These are phyloP conservation scores for Boletus reticuloceps DNA, from an alignment of 768 basidiomycete genomes.

Conservation along the genomic window DNA sequence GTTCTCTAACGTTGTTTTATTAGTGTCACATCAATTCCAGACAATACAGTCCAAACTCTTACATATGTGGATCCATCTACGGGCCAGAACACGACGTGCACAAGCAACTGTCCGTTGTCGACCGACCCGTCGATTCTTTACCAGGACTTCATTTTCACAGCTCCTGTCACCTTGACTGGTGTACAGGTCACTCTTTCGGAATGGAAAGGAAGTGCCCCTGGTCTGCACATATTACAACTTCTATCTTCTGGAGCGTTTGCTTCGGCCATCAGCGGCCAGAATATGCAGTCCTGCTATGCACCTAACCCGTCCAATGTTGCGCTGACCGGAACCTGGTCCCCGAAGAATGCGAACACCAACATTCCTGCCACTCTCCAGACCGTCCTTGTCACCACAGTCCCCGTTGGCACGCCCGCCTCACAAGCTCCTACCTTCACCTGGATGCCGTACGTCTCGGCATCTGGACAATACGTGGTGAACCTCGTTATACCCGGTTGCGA, in stretches of 20 bases:
- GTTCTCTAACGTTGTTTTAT: slow-evolving; percentile 7
- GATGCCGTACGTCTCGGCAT: slow-evolving; percentile 88
- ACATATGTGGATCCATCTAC: slow-evolving; percentile 75
- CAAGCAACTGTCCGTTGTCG: slow-evolving; percentile 74
- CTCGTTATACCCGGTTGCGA: slow-evolving; percentile 86
- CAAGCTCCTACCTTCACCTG: slow-evolving; percentile 82
- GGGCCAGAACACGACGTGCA: slow-evolving; percentile 75
- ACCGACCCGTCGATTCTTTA: slow-evolving; percentile 75
- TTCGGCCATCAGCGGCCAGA: slow-evolving; percentile 61
- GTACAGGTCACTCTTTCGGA: slow-evolving; percentile 78
- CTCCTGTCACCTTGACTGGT: slow-evolving; percentile 71
- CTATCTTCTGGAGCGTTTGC: slow-evolving; percentile 91
- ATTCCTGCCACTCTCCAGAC: slow-evolving; percentile 80
- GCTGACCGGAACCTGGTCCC: slow-evolving; percentile 68
- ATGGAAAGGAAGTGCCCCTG: slow-evolving; percentile 74
- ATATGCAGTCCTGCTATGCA: slow-evolving; percentile 73
- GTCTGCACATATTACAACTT: slow-evolving; percentile 88
- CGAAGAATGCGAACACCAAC: slow-evolving; percentile 58
- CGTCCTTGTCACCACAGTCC: slow-evolving; percentile 66
- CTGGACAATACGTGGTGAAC: slow-evolving; percentile 83
- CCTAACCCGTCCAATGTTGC: slow-evolving; percentile 69
- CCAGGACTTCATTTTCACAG: slow-evolving; percentile 89
- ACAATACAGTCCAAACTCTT: slow-evolving; percentile 77
- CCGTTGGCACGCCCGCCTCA: slow-evolving; percentile 58
- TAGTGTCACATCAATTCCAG: slow-evolving; percentile 86